Conservation (phyloP, 2,329 filamentous ascomycete species). For the Penicillium verrucosum region DNA sequence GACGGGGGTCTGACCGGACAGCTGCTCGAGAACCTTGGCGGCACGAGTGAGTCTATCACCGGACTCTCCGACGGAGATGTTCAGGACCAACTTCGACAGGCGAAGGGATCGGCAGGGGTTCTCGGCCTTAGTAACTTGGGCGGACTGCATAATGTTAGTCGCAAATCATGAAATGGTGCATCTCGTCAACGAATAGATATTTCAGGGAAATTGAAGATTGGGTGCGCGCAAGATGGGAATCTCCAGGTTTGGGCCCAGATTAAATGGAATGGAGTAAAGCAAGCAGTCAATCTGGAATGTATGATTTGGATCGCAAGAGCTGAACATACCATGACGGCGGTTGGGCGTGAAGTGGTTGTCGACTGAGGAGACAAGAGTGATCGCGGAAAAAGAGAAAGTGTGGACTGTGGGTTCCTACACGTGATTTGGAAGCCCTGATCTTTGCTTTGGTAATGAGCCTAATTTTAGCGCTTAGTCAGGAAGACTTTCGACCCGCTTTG, state of each 20-base stretch:
- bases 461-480: not conserved
- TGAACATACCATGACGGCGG: slow-evolving; percentile 52
- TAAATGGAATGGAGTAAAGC: not conserved
- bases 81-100: slow-evolving; percentile 99
- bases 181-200: slow-evolving; percentile 12
- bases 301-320: not conserved
- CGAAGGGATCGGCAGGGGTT: slow-evolving; percentile 99
- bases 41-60: slow-evolving; percentile 99
- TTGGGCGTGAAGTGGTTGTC: slow-evolving; percentile 41
- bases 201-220: slow-evolving; percentile 8
- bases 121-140: slow-evolving; percentile 69
- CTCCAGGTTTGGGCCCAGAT: not conserved
- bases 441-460: not conserved
- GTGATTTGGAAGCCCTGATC: slow-evolving; percentile 10
- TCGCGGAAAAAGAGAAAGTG: slow-evolving; percentile 34
- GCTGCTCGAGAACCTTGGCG: slow-evolving; percentile 99
- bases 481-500: accelerated
- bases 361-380: slow-evolving; percentile 31
- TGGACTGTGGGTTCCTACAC: slow-evolving; percentile 31
- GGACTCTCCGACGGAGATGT: slow-evolving; percentile 99
- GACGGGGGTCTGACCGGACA: slow-evolving; percentile 98
- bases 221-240: not conserved
- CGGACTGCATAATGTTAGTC: slow-evolving; percentile 54
- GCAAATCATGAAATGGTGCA: slow-evolving; percentile 1
- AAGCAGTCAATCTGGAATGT: not conserved